Evolutionary conservation across 768 basidiomycete genomes (phyloP), one percentile per base, ranked within the genome.

Genomic region (Trametes gibbosa): DNA sequence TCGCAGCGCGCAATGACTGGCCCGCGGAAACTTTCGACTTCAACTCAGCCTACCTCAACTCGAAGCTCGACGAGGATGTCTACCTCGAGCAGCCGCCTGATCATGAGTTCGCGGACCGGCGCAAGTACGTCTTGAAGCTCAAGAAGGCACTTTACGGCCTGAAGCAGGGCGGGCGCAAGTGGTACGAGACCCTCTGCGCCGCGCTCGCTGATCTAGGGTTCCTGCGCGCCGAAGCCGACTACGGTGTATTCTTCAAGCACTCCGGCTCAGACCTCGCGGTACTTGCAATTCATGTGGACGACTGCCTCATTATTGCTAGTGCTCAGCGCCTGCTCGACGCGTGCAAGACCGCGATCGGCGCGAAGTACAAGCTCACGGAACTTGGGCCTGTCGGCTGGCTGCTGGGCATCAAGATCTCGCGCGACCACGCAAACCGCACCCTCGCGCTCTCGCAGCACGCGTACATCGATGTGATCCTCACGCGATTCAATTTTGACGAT

Each of bases 71-170:
- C 2, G 55, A 63, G 29, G 14, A 32, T 4, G 45, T 58, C 29
- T 58, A 58, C 41, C 48, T 58, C 19, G 47, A 50, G 12, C 43
- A 54, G 29, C 67, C 66, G 0, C 65, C 68, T 0, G 27, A 63
- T 14, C 56, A 70, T 40, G 39, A 27, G 21, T 37, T 48, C 23
- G 46, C 21, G 17, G 45, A 47, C 29, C 17, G 37, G 21, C 3
- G 21, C 5, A 21, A 13, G 23, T 29, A 19, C 24, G 50, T 52
- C 23, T 37, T 73, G 25, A 61, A 63, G 5, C 41, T 32, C 2
- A 65, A 72, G 1, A 39, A 19, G 3, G 70, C 67, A 0, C 61
- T 76, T 2, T 76, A 76, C 58, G 73, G 75, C 0, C 65, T 76
- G 6, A 72, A 73, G 47, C 75, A 74, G 58, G 59, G 70, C 16